Conservation (phyloP, 495 filamentous ascomycete species). For the Sordaria brevicollis region DNA sequence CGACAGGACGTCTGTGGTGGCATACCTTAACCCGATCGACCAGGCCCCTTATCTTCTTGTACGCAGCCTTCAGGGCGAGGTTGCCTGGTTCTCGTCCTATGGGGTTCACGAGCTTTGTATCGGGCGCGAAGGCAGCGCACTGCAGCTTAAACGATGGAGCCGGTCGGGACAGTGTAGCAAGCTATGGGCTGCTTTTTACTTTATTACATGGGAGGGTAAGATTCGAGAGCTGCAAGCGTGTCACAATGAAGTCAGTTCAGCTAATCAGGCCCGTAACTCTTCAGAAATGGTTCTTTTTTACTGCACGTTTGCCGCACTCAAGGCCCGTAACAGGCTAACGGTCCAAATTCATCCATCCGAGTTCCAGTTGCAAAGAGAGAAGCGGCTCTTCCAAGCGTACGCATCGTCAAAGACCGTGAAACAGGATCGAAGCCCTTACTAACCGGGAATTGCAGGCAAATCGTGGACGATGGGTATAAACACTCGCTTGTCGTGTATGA, state of each 20-base stretch:
- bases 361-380: slow-evolving; percentile 52
- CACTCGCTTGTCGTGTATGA: slow-evolving; percentile 65
- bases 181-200: slow-evolving; percentile 41
- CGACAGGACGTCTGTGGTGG: slow-evolving; percentile 38
- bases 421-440: slow-evolving; percentile 1
- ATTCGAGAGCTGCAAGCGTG: background rate
- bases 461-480: slow-evolving; percentile 56
- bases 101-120: slow-evolving; percentile 42
- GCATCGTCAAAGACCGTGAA: slow-evolving; percentile 8
- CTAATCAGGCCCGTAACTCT: background rate
- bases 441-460: slow-evolving; percentile 41
- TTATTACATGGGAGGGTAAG: slow-evolving; percentile 47
- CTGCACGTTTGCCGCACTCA: slow-evolving; percentile 64
- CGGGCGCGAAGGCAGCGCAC: slow-evolving; percentile 31
- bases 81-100: slow-evolving; percentile 34
- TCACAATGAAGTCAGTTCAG: background rate
- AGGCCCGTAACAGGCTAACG: slow-evolving; percentile 51
- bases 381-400: slow-evolving; percentile 60
- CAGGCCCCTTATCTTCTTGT: slow-evolving; percentile 33
- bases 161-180: slow-evolving; percentile 29
- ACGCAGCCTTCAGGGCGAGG: slow-evolving; percentile 26
- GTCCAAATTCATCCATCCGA: slow-evolving; percentile 44
- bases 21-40: slow-evolving; percentile 31
- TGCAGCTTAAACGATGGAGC: slow-evolving; percentile 42
- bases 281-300: slow-evolving; percentile 68